Percentiles rank a stretch among this genome's conserved stretches.
Evolutionary conservation across 495 filamentous ascomycete genomes (phyloP).

Genomic region (Tuber calosporum): DNA sequence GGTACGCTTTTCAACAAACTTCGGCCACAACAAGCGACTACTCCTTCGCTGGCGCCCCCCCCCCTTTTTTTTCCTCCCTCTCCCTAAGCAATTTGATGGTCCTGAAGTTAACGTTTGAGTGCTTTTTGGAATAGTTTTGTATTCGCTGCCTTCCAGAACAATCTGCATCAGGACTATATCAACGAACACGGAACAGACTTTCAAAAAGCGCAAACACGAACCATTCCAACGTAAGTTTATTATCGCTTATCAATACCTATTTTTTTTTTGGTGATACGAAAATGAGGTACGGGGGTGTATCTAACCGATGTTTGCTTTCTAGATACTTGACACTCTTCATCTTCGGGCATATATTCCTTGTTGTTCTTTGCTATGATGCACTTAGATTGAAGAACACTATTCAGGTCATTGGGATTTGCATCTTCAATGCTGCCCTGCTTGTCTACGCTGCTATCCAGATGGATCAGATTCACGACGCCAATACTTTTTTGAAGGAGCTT

Average conservation of each 20-base stretch:
- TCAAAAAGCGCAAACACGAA: conserved; percentile 41
- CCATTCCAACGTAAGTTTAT: conserved; percentile 43
- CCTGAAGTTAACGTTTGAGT: conserved; percentile 14
- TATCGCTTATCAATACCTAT: not conserved
- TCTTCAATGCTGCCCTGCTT: conserved; percentile 83
- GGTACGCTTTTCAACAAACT: conserved; percentile 52
- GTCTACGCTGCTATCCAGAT: conserved; percentile 90
- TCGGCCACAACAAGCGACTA: conserved; percentile 16
- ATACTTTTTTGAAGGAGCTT: conserved; percentile 46
- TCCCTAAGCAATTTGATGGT: conserved; percentile 5
- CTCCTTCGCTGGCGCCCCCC: not conserved
- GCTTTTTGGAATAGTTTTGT: conserved; percentile 54
- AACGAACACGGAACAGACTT: conserved; percentile 21
- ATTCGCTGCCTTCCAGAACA: conserved; percentile 60
- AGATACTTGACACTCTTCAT: conserved; percentile 95
- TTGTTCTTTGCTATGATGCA: conserved; percentile 85
- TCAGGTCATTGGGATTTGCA: conserved; percentile 89
- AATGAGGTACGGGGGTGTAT: conserved; percentile 12
- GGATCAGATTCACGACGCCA: conserved; percentile 72
- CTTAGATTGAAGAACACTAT: conserved; percentile 94
- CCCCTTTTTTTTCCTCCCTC: conserved; percentile 4
- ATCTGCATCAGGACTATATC: conserved; percentile 42
- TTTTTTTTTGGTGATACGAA: conserved; percentile 2
- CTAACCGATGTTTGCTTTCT: conserved; percentile 58
- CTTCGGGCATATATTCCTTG: conserved; percentile 88